Percentiles rank a stretch among this genome's conserved stretches.
phyloP scores from a whole-genome alignment of 148 eudicot genomes.

The Persicaria maculosa region DNA sequence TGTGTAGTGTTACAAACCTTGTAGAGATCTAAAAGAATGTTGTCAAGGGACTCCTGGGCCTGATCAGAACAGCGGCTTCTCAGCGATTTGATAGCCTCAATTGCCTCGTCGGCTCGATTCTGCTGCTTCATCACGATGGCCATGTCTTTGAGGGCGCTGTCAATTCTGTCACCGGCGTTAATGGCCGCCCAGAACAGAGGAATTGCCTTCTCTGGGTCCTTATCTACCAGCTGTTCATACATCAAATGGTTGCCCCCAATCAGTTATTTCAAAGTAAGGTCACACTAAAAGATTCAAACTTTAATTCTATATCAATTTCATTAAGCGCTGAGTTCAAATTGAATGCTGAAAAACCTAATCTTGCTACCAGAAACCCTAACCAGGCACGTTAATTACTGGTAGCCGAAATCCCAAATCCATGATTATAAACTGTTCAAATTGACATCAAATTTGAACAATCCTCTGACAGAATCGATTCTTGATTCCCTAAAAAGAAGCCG shows the following conservation, averaged over 20 bases:
- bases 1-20: constrained; percentile 36
- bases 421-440: no score
- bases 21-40: constrained; percentile 84
- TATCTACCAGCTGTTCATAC: constrained; percentile 66
- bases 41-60: constrained; percentile 96
- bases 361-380: no score
- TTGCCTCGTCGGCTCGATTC: constrained; percentile 87
- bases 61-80: constrained; percentile 83
- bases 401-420: no score
- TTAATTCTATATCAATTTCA: no score
- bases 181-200: constrained; percentile 98
- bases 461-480: not conserved
- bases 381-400: no score
- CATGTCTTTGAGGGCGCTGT: constrained; percentile 96
- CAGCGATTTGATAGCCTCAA: constrained; percentile 86
- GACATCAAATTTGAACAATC: no score
- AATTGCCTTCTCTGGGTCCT: constrained; percentile 95
- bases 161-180: constrained; percentile 95
- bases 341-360: no score
- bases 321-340: no score
- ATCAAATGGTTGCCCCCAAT: not conserved
- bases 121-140: constrained; percentile 99
- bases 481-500: not conserved
- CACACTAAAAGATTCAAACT: no score
- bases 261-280: not conserved